phyloP scores from a whole-genome alignment of 1,284 basidiomycete genomes.

The Ceratobasidium sp. region DNA sequence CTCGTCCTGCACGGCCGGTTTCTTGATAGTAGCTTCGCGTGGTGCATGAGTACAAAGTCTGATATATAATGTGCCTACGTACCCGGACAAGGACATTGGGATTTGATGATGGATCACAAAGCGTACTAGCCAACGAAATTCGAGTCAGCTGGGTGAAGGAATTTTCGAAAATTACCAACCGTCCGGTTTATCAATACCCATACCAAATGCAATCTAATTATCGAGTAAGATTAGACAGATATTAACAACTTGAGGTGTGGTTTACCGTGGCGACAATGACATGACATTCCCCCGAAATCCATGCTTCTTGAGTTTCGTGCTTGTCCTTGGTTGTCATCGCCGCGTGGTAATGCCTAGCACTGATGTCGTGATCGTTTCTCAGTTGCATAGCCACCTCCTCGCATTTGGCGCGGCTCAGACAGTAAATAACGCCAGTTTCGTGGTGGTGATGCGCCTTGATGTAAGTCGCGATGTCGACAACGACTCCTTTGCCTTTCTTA shows the following conservation, averaged over 20 bases:
- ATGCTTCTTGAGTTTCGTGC: conserved; percentile 68
- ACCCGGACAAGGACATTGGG: conserved; percentile 73
- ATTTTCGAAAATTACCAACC: conserved; percentile 52
- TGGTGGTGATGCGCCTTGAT: conserved; percentile 66
- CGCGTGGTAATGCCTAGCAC: conserved; percentile 88
- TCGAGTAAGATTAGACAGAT: conserved; percentile 21
- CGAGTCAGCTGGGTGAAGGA: conserved; percentile 28
- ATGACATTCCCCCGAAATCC: conserved; percentile 75
- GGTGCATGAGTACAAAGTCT: conserved; percentile 29
- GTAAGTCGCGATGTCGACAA: conserved; percentile 74
- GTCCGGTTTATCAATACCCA: conserved; percentile 95
- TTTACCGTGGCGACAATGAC: conserved; percentile 88
- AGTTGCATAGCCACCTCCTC: conserved; percentile 79
- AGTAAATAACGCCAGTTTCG: conserved; percentile 90
- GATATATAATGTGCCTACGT: conserved; percentile 40
- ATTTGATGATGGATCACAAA: conserved; percentile 79
- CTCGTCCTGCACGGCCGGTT: conserved; percentile 83
- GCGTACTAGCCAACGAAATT: conserved; percentile 58
- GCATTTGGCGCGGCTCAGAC: conserved; percentile 71
- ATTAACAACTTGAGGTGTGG: conserved; percentile 22
- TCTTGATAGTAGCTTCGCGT: conserved; percentile 76
- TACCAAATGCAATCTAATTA: conserved; percentile 84
- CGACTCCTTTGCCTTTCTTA: conserved; percentile 60
- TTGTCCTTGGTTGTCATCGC: conserved; percentile 72
- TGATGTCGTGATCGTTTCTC: conserved; percentile 61